A percentile compares a stretch with the other conserved stretches of the same genome.
Conservation (phyloP, 2,329 filamentous ascomycete species). For the Nemania abortiva region DNA sequence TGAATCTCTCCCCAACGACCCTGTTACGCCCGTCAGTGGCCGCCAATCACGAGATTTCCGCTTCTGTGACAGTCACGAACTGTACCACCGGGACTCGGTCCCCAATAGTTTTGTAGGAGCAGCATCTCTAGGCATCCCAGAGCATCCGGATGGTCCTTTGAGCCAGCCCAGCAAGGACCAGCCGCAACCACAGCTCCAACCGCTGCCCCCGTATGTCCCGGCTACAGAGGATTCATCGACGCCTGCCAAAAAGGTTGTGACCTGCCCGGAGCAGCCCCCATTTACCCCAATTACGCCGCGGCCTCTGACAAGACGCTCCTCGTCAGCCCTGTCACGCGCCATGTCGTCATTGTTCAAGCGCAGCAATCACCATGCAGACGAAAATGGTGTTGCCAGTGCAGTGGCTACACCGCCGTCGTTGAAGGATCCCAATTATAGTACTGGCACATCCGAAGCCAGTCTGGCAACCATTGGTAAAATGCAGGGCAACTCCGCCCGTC, state of each 20-base stretch:
- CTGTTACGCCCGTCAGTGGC: slow-evolving; percentile 70
- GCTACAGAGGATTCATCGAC: slow-evolving; percentile 19
- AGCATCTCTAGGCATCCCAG: slow-evolving; percentile 40
- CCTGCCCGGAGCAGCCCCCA: slow-evolving; percentile 36
- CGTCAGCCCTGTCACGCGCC: slow-evolving; percentile 44
- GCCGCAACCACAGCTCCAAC: slow-evolving; percentile 26
- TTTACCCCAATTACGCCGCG: slow-evolving; percentile 37
- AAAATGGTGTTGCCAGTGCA: slow-evolving; percentile 34
- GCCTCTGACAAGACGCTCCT: slow-evolving; percentile 41
- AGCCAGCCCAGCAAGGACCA: slow-evolving; percentile 40
- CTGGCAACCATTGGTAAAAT: slow-evolving; percentile 42
- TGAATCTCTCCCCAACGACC: slow-evolving; percentile 68
- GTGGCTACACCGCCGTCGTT: slow-evolving; percentile 38
- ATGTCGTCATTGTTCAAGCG: slow-evolving; percentile 49
- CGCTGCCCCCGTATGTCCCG: slow-evolving; percentile 27
- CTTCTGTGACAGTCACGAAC: slow-evolving; percentile 57
- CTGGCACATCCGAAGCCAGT: slow-evolving; percentile 44
- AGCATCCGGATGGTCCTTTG: slow-evolving; percentile 41
- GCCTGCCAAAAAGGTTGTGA: slow-evolving; percentile 36
- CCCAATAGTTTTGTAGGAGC: slow-evolving; percentile 41
- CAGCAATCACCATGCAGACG: slow-evolving; percentile 46
- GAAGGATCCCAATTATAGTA: slow-evolving; percentile 45
- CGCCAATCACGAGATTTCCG: slow-evolving; percentile 68
- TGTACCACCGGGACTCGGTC: slow-evolving; percentile 46
- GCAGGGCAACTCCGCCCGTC: slow-evolving; percentile 41